These are phyloP conservation scores for Hebeloma cylindrosporum DNA, from an alignment of 768 basidiomycete species.

Conservation along the genomic window DNA sequence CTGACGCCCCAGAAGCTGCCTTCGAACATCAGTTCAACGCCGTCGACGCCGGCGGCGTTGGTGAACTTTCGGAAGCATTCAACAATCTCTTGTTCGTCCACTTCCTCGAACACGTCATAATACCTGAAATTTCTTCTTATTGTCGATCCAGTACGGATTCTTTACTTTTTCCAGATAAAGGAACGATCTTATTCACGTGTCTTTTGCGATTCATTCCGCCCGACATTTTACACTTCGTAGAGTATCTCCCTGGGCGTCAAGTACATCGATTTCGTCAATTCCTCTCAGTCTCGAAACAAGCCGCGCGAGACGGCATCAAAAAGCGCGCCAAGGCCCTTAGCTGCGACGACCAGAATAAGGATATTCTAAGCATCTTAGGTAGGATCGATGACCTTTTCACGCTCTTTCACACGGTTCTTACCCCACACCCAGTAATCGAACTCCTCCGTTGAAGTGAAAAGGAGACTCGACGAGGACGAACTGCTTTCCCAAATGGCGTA, in stretches of 20 bases:
- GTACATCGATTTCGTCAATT: conserved; percentile 4
- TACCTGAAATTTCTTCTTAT: not conserved
- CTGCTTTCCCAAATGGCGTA: conserved; percentile 11
- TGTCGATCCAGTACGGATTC: conserved; percentile 3
- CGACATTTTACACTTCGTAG: conserved; percentile 1
- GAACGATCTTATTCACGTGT: conserved; percentile 7
- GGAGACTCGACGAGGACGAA: conserved; percentile 10
- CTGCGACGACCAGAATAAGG: conserved; percentile 1
- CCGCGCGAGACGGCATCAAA: conserved; percentile 2
- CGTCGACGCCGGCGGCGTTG: conserved; percentile 1
- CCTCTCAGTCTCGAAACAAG: conserved; percentile 4
- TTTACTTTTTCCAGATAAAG: conserved; percentile 5
- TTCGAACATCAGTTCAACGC: conserved; percentile 11
- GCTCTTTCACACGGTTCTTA: not conserved
- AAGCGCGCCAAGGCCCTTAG: not conserved
- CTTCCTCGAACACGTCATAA: not conserved
- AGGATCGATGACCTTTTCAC: not conserved
- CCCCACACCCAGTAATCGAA: conserved; percentile 6
- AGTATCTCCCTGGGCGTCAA: conserved; percentile 7
- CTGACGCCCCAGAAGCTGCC: not conserved
- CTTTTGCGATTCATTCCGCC: conserved; percentile 9
- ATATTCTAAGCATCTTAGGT: conserved; percentile 11
- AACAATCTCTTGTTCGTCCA: conserved; percentile 7
- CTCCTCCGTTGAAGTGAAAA: conserved; percentile 5
- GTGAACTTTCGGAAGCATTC: conserved; percentile 10